phyloP scores from a whole-genome alignment of 768 basidiomycete species.

The Collybia mongolica region DNA sequence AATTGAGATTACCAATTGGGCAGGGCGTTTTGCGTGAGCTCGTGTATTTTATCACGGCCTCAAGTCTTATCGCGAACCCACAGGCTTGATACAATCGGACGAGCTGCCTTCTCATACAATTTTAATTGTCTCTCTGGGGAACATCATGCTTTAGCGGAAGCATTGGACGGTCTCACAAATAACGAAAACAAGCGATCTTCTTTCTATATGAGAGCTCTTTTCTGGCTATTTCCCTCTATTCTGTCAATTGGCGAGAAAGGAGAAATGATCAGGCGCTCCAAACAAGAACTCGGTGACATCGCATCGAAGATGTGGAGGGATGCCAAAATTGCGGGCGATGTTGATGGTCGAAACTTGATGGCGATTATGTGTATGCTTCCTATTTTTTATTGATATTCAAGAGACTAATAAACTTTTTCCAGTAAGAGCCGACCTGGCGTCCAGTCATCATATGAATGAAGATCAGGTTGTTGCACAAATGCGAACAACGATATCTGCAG shows the following conservation, averaged over 20 bases:
- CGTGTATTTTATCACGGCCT: background rate
- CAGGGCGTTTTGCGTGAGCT: slow-evolving; percentile 58
- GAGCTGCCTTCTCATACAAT: slow-evolving; percentile 64
- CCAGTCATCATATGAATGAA: slow-evolving; percentile 39
- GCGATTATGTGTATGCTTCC: slow-evolving; percentile 49
- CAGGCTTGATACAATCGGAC: slow-evolving; percentile 59
- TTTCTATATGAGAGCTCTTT: slow-evolving; percentile 64
- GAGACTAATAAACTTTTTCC: background rate
- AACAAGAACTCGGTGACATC: slow-evolving; percentile 51
- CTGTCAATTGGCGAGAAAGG: slow-evolving; percentile 57
- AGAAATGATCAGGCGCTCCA: slow-evolving; percentile 52
- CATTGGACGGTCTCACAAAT: slow-evolving; percentile 61
- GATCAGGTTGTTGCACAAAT: slow-evolving; percentile 57
- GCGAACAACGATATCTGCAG: slow-evolving; percentile 63
- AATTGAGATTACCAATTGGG: slow-evolving; percentile 59
- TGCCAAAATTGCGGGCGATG: slow-evolving; percentile 44
- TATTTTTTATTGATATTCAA: background rate
- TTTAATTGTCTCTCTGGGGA: slow-evolving; percentile 54
- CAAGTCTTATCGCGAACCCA: background rate
- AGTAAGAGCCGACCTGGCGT: slow-evolving; percentile 44
- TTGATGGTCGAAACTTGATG: slow-evolving; percentile 48
- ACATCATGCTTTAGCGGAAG: slow-evolving; percentile 46
- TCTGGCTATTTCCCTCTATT: slow-evolving; percentile 59
- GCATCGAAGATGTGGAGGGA: slow-evolving; percentile 54
- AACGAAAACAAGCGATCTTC: slow-evolving; percentile 54